Base-by-base conservation (phyloP, 2,329 filamentous ascomycete genomes). In the Monosporascus sp. region DNA sequence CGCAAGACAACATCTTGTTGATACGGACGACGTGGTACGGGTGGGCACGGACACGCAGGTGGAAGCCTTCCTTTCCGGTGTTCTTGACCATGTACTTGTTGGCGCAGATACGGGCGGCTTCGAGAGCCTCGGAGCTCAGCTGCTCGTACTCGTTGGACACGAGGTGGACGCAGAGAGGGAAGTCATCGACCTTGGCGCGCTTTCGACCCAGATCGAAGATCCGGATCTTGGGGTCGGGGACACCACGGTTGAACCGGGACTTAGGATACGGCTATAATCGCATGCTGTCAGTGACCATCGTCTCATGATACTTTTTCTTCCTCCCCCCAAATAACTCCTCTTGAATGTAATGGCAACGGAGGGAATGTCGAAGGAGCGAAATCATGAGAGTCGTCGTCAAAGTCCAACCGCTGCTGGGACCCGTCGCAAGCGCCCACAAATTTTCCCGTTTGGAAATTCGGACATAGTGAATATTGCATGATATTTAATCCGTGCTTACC, bases 1-100 rank as follows among this genome's bases (percentile, higher is more conserved):
- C 94, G 80, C 94, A 99, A 75, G 94, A 97, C 91, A 99, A 93
- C 94, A 99, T 99, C 90, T 99, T 99, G 91, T 99, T 99, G 92
- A 99, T 99, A 81, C 94, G 94, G 85, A 99, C 89, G 81, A 99
- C 94, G 85, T 99, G 94, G 91, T 90, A 99, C 66, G 94, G 94
- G 86, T 99, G 94, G 73, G 91, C 92, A 75, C 94, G 85, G 73
- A 88, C 82, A 69, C 85, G 85, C 66, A 88, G 78, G 75, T 88
- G 85, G 83, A 88, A 88, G 72, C 78, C 76, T 72, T 88, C 85
- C 82, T 88, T 88, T 76, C 85, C 85, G 68, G 79, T 76, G 69
- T 78, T 76, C 83, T 88, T 88, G 77, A 86, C 83, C 63, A 88
- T 76, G 81, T 88, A 95, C 90, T 97, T 97, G 90, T 99, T 99